Evolutionary conservation across 2,329 filamentous ascomycete species (phyloP).

Genomic region (Venturia aucupariae): DNA sequence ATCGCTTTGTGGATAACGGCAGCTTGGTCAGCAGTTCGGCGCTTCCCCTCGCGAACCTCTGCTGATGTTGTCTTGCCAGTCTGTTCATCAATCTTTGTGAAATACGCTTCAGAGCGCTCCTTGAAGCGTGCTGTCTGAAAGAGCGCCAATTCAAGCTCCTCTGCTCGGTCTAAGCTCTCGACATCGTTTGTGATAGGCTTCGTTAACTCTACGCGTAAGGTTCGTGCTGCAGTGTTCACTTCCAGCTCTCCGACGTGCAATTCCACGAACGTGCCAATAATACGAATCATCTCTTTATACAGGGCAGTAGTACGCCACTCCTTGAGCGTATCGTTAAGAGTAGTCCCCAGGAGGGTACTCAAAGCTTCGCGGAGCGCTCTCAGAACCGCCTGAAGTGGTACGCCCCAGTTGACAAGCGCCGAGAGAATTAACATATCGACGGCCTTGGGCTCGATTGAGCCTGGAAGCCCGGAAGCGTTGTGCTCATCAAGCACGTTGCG

Average conservation of each 20-base stretch:
- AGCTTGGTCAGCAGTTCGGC: background rate
- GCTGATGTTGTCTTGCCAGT: slow-evolving; percentile 17
- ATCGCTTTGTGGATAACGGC: slow-evolving; percentile 20
- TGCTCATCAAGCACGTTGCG: slow-evolving; percentile 15
- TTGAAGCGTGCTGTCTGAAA: slow-evolving; percentile 23
- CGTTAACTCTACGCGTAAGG: slow-evolving; percentile 25
- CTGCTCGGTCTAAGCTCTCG: slow-evolving; percentile 19
- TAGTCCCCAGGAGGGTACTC: slow-evolving; percentile 16
- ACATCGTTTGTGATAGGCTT: slow-evolving; percentile 29
- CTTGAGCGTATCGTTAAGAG: slow-evolving; percentile 25
- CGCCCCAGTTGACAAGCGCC: slow-evolving; percentile 24
- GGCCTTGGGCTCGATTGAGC: slow-evolving; percentile 27
- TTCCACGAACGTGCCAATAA: slow-evolving; percentile 21
- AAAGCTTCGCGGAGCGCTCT: slow-evolving; percentile 18
- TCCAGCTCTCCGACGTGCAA: slow-evolving; percentile 23
- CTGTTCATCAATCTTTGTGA: slow-evolving; percentile 18
- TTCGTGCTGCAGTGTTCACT: slow-evolving; percentile 19
- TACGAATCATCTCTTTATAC: slow-evolving; percentile 18
- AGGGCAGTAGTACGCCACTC: slow-evolving; percentile 25
- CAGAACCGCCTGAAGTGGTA: slow-evolving; percentile 23
- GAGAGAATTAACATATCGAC: slow-evolving; percentile 24
- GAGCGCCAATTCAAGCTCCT: slow-evolving; percentile 16
- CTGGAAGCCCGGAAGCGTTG: slow-evolving; percentile 25
- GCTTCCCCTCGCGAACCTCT: slow-evolving; percentile 5
- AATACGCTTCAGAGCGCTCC: slow-evolving; percentile 22